These are phyloP conservation scores for Sindora glabra DNA, from an alignment of 306 rosid genomes.

Conservation along the genomic window DNA sequence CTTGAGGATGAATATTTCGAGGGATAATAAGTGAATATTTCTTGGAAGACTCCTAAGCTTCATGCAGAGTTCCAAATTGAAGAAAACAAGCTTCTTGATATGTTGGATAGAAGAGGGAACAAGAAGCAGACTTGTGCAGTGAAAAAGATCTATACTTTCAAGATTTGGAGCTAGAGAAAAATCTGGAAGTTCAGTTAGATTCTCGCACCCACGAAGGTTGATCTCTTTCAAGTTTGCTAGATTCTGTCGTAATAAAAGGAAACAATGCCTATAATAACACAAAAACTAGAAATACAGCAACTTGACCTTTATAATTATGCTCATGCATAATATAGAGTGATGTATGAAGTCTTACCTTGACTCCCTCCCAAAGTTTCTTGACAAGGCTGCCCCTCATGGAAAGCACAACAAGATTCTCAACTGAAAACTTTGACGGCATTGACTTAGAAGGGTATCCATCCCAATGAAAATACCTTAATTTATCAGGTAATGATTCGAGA, in stretches of 20 bases:
- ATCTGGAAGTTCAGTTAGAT: not conserved
- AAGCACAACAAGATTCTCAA: not conserved
- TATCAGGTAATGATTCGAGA: not conserved
- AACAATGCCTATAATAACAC: too few relatives aligned
- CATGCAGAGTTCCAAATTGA: not conserved
- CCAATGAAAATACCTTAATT: not conserved
- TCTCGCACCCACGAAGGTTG: not conserved
- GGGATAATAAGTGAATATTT: not conserved
- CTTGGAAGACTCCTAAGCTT: not conserved
- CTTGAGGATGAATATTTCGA: fast-evolving
- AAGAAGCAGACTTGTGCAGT: not conserved
- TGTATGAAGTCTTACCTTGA: not conserved
- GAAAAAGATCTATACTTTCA: not conserved
- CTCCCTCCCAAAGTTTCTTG: not conserved
- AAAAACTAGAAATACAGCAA: not conserved
- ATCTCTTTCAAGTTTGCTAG: not conserved
- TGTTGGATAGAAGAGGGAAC: not conserved
- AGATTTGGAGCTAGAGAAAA: not conserved
- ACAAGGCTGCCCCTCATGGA: not conserved
- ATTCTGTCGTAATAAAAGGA: too few relatives aligned
- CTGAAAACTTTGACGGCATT: not conserved
- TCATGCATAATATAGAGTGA: too few relatives aligned
- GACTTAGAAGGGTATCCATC: not conserved
- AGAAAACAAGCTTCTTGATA: not conserved
- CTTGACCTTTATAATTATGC: too few relatives aligned